Conservation (phyloP, 1,139 yeast genomes). For the Lodderomyces oxycetoniae region DNA sequence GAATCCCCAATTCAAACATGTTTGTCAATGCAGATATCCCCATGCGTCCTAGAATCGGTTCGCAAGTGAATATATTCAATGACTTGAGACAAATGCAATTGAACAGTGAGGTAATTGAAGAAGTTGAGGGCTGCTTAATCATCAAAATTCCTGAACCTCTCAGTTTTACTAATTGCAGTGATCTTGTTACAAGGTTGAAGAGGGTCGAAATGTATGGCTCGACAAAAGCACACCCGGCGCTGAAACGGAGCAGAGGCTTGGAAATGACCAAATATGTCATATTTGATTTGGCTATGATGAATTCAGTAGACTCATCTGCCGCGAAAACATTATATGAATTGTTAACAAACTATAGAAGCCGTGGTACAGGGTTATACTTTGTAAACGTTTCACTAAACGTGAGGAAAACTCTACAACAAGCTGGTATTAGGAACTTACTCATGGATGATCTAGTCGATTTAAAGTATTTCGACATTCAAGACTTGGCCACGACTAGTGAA, state of each 20-base stretch:
- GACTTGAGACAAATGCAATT: slow-evolving; percentile 36
- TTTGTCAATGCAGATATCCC: slow-evolving; percentile 73
- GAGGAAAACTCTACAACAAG: slow-evolving; percentile 25
- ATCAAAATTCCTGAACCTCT: slow-evolving; percentile 90
- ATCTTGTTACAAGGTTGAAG: slow-evolving; percentile 66
- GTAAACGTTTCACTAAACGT: slow-evolving; percentile 52
- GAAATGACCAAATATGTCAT: slow-evolving; percentile 63
- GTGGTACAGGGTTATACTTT: slow-evolving; percentile 60
- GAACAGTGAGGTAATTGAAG: slow-evolving; percentile 50
- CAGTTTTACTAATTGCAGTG: slow-evolving; percentile 87
- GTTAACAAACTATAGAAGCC: slow-evolving; percentile 47
- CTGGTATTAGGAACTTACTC: slow-evolving; percentile 32
- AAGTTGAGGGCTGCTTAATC: slow-evolving; percentile 79
- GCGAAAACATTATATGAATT: slow-evolving; percentile 68
- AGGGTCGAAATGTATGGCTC: slow-evolving; percentile 86
- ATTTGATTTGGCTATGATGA: slow-evolving; percentile 84
- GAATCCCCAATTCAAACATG: slow-evolving; percentile 71
- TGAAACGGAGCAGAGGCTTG: slow-evolving; percentile 50
- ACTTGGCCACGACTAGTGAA: slow-evolving; percentile 11
- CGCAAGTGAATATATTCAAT: slow-evolving; percentile 27
- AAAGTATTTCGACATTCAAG: slow-evolving; percentile 26
- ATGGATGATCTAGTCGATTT: slow-evolving; percentile 23
- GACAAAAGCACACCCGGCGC: slow-evolving; percentile 77
- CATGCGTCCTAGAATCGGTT: slow-evolving; percentile 18
- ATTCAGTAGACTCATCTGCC: slow-evolving; percentile 82